phyloP scores from a whole-genome alignment of 2,329 filamentous ascomycete species.

The Pseudocercospora pini-densiflorae region DNA sequence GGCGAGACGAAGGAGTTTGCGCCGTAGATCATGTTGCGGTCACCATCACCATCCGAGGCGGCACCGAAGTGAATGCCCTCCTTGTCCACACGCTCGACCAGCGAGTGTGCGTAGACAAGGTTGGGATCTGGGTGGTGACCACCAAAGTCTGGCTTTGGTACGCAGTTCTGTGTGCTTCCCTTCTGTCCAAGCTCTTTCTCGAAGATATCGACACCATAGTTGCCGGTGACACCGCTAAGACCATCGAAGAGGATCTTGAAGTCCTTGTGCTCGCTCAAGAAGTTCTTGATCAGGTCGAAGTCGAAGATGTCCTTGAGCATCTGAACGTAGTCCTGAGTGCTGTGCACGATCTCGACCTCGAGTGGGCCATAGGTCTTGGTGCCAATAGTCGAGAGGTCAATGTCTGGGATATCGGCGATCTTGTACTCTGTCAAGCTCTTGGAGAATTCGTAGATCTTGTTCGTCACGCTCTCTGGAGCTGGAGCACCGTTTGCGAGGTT shows the following conservation, averaged over 20 bases:
- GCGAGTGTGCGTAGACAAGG: conserved; percentile 91
- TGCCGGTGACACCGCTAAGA: conserved; percentile 91
- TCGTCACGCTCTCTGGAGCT: conserved; percentile 92
- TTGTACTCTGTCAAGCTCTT: conserved; percentile 93
- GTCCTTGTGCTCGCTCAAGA: conserved; percentile 82
- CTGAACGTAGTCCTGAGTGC: conserved; percentile 83
- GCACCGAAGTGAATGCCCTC: conserved; percentile 93
- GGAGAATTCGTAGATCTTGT: conserved; percentile 94
- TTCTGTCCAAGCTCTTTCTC: conserved; percentile 88
- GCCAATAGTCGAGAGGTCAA: conserved; percentile 84
- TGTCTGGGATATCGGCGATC: conserved; percentile 80
- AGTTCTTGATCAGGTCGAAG: conserved; percentile 92
- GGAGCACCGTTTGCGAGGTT: conserved; percentile 96
- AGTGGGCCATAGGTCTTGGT: conserved; percentile 81
- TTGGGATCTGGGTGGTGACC: conserved; percentile 98
- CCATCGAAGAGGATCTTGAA: conserved; percentile 98
- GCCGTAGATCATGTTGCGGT: conserved; percentile 99
- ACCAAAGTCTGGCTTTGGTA: conserved; percentile 91
- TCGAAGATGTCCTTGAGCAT: conserved; percentile 99
- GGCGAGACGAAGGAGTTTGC: conserved; percentile 96
- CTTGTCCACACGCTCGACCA: conserved; percentile 93
- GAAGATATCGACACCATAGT: conserved; percentile 94
- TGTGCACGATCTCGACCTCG: conserved; percentile 95
- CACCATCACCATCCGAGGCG: conserved; percentile 94
- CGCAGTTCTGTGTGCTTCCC: conserved; percentile 85